Conservation (phyloP, 495 filamentous ascomycete species). For the Parachaetomium inaequale region DNA sequence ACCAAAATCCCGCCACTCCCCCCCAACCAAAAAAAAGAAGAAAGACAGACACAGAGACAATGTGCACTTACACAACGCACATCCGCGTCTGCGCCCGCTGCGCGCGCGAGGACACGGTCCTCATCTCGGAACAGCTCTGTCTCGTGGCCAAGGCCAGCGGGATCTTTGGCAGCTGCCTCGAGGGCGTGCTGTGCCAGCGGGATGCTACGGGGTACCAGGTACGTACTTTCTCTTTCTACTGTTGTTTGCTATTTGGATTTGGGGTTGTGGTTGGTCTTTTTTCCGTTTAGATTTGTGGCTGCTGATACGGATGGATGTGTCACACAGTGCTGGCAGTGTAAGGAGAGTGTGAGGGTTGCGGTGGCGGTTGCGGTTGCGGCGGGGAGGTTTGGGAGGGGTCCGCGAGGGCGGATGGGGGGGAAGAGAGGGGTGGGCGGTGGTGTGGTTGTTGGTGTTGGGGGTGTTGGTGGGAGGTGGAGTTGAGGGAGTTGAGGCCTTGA, state of each 20-base stretch:
- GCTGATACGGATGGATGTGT: too few relatives aligned
- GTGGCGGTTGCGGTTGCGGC: not conserved
- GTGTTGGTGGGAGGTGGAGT: not conserved
- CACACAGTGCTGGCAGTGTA: constrained; percentile 45
- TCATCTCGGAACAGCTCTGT: constrained; percentile 44
- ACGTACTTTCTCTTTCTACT: too few relatives aligned
- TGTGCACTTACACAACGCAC: constrained; percentile 46
- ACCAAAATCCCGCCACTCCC: not conserved
- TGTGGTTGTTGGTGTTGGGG: not conserved
- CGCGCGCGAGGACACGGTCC: constrained; percentile 38
- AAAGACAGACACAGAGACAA: constrained; percentile 11
- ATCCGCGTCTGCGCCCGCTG: constrained; percentile 39
- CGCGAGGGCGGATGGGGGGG: not conserved
- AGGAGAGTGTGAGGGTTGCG: constrained; percentile 19
- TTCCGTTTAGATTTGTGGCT: too few relatives aligned
- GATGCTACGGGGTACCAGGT: constrained; percentile 33
- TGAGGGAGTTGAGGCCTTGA: not conserved
- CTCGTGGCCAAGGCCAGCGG: constrained; percentile 30
- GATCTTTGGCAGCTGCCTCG: constrained; percentile 40
- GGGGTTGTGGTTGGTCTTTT: not conserved
- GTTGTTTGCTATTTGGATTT: too few relatives aligned
- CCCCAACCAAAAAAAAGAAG: not conserved
- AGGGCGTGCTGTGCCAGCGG: constrained; percentile 28
- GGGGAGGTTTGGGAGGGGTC: not conserved
- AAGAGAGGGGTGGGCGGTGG: not conserved